Percentiles rank a stretch among this genome's conserved stretches.
phyloP scores from a whole-genome alignment of 768 basidiomycete genomes.

The Cystobasidiopsis lactophilus region DNA sequence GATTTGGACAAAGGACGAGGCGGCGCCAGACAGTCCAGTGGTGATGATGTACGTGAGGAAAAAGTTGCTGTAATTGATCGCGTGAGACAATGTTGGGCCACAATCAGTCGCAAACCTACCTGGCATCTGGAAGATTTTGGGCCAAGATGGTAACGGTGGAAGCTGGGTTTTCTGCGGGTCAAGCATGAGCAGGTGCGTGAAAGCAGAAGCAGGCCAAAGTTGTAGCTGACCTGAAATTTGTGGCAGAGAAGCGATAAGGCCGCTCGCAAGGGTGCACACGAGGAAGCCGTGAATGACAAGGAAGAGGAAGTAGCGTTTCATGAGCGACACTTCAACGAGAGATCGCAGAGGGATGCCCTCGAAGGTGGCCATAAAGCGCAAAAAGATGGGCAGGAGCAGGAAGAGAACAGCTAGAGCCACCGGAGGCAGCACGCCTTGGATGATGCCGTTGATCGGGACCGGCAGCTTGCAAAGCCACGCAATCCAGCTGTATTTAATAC shows the following conservation, averaged over 20 bases:
- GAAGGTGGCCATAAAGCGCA: slow-evolving; percentile 47
- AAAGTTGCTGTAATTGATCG: slow-evolving; percentile 58
- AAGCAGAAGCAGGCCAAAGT: slow-evolving; percentile 44
- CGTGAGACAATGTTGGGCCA: too few species aligned
- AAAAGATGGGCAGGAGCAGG: slow-evolving; percentile 62
- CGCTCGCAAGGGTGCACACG: slow-evolving; percentile 39
- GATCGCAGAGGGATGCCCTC: slow-evolving; percentile 77
- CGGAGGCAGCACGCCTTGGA: slow-evolving; percentile 65
- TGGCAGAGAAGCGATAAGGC: slow-evolving; percentile 51
- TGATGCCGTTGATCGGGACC: slow-evolving; percentile 35
- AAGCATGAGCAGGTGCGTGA: slow-evolving; percentile 47
- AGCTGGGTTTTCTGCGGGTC: slow-evolving; percentile 40
- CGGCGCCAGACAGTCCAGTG: neutral
- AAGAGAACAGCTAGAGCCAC: slow-evolving; percentile 72
- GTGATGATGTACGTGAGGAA: slow-evolving; percentile 62
- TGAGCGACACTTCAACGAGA: slow-evolving; percentile 67
- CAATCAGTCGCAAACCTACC: too few species aligned
- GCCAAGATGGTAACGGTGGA: slow-evolving; percentile 52
- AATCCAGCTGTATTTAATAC: slow-evolving; percentile 44
- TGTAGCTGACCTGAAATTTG: slow-evolving; percentile 30
- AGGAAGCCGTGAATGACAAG: slow-evolving; percentile 83
- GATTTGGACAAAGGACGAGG: slow-evolving; percentile 47
- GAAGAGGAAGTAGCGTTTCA: slow-evolving; percentile 72
- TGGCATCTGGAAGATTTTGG: slow-evolving; percentile 47
- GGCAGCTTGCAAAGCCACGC: slow-evolving; percentile 64